A percentile compares a stretch with the other conserved stretches of the same genome.
Evolutionary conservation across 2,329 filamentous ascomycete species (phyloP).

Genomic region (Aspergillus oerlinghausenensis): DNA sequence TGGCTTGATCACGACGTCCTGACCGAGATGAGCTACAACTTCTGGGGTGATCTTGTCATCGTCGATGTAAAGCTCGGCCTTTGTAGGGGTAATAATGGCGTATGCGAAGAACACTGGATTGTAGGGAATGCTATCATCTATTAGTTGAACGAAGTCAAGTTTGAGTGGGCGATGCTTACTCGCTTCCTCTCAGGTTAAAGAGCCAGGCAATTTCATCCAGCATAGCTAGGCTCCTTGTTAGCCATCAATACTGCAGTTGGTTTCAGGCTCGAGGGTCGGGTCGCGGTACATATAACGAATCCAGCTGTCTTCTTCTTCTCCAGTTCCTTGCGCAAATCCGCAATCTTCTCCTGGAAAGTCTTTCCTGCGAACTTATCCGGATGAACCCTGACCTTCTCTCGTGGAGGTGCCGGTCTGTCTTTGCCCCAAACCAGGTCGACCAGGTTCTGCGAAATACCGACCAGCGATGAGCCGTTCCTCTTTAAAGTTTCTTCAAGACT

Average conservation of each 20-base stretch:
- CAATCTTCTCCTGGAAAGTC: conserved; percentile 73
- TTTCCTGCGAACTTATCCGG: conserved; percentile 74
- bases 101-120: conserved; percentile 99
- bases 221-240: conserved; percentile 53
- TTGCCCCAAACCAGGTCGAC: conserved; percentile 86
- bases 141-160: not conserved
- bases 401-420: conserved; percentile 68
- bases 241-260: not conserved
- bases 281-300: conserved; percentile 66
- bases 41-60: conserved; percentile 68
- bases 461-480: conserved; percentile 71
- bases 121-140: conserved; percentile 66
- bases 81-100: conserved; percentile 72
- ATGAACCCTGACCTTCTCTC: conserved; percentile 69
- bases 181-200: conserved; percentile 92
- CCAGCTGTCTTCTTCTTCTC: conserved; percentile 83
- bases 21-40: conserved; percentile 64
- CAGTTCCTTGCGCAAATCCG: conserved; percentile 82
- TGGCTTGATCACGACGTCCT: conserved; percentile 69
- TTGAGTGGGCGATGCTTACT: conserved; percentile 45
- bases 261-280: not conserved
- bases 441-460: conserved; percentile 74
- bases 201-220: conserved; percentile 97
- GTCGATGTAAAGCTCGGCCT: conserved; percentile 80
- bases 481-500: conserved; percentile 85